Conservation (phyloP, 169 alveolate genomes). For the Hammondia hammondi region DNA sequence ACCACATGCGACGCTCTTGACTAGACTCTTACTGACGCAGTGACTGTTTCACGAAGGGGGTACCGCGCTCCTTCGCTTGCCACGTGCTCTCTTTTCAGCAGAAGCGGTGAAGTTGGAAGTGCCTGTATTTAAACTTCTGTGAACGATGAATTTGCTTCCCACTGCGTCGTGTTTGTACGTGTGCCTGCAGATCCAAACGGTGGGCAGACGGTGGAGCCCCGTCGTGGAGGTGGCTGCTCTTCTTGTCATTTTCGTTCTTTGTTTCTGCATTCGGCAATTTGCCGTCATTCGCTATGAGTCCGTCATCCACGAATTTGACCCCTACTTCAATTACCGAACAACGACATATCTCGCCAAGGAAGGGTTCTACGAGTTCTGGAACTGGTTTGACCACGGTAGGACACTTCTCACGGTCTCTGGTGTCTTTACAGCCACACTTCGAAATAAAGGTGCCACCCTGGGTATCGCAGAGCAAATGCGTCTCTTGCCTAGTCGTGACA, state of each 20-base stretch:
- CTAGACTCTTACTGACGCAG: too few relatives aligned
- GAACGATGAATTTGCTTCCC: too few relatives aligned
- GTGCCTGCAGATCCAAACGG: conserved; percentile 19
- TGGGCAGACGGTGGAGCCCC: conserved; percentile 56
- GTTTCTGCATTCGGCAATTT: conserved; percentile 92
- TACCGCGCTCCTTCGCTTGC: neutral
- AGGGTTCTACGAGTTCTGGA: conserved; percentile 95
- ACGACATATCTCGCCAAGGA: conserved; percentile 93
- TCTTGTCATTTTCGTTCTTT: conserved; percentile 25
- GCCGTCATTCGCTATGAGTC: conserved; percentile 96
- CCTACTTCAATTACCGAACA: conserved; percentile 97
- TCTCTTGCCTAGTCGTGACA: too few relatives aligned
- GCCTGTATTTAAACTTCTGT: neutral
- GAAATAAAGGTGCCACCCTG: too few relatives aligned
- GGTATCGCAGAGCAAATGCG: too few relatives aligned
- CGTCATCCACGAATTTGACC: conserved; percentile 98
- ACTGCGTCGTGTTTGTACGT: neutral
- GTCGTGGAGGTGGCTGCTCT: conserved; percentile 54
- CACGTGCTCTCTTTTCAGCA: too few relatives aligned
- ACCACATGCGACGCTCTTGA: too few relatives aligned
- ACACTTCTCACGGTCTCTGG: neutral
- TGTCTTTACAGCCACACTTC: neutral
- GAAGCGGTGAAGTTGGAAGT: too few relatives aligned
- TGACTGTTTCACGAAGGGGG: neutral
- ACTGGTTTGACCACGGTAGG: conserved; percentile 94